A percentile compares a stretch with the other conserved stretches of the same genome.
These are phyloP conservation scores for Trichopus zeylanicus DNA, from an alignment of 116 monocot genomes.

Conservation along the genomic window DNA sequence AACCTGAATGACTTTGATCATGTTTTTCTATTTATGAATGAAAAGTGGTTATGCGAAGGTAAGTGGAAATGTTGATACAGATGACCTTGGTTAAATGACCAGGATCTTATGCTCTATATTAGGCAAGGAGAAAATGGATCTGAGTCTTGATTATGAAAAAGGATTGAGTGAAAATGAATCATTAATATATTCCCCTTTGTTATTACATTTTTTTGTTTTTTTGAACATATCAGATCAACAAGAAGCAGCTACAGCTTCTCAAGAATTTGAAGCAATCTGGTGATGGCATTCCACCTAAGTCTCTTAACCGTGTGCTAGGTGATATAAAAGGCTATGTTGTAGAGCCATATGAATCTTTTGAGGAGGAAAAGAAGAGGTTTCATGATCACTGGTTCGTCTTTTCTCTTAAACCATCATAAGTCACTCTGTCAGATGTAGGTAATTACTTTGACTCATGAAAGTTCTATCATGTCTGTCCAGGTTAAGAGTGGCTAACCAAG, in stretches of 20 bases:
- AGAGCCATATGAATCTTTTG: constrained; percentile 41
- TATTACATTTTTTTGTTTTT: constrained; percentile 1
- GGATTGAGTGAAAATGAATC: background rate
- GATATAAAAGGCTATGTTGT: constrained; percentile 46
- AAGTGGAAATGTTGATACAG: background rate
- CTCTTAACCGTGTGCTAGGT: constrained; percentile 52
- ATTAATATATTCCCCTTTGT: background rate
- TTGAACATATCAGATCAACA: constrained; percentile 50
- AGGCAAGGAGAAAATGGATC: too few relatives aligned
- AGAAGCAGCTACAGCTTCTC: constrained; percentile 41
- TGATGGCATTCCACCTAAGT: constrained; percentile 53
- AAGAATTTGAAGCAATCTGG: constrained; percentile 57
- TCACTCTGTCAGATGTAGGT: too few relatives aligned
- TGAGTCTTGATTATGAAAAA: too few relatives aligned
- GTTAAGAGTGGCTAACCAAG: constrained; percentile 32
- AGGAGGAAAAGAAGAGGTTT: constrained; percentile 41
- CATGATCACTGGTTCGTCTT: constrained; percentile 61
- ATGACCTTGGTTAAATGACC: too few relatives aligned
- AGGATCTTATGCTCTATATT: too few relatives aligned
- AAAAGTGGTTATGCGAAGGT: background rate
- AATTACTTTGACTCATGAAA: background rate
- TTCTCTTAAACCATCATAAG: too few relatives aligned
- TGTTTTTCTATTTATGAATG: background rate
- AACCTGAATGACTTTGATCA: background rate
- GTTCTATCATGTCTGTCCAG: constrained; percentile 15